These are phyloP conservation scores for Lobosporangium transversale DNA, from an alignment of 192 early-diverging fungal genomes.

Conservation along the genomic window DNA sequence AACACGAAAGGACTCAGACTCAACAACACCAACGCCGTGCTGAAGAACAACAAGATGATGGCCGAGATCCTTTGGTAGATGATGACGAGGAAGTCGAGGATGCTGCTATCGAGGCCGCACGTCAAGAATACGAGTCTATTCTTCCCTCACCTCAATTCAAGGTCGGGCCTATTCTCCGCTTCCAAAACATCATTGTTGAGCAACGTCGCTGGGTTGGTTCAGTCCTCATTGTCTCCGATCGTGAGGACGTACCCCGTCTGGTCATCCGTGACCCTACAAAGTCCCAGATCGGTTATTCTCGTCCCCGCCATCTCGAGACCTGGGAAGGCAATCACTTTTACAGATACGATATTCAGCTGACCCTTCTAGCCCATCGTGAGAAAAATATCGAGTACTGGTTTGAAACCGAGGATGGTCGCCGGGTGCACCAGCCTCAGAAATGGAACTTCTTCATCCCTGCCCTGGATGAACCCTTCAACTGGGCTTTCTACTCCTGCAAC, in stretches of 20 bases:
- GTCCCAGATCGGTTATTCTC: conserved; percentile 25
- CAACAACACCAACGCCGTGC: conserved; percentile 1
- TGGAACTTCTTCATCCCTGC: conserved; percentile 59
- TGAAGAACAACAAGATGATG: conserved; percentile 3
- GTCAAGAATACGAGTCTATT: conserved; percentile 47
- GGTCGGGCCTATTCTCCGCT: conserved; percentile 63
- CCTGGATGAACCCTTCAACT: conserved; percentile 65
- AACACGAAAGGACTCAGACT: conserved; percentile 14
- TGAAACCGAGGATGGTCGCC: conserved; percentile 46
- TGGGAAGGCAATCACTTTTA: conserved; percentile 53
- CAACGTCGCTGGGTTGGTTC: conserved; percentile 64
- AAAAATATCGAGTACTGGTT: conserved; percentile 54
- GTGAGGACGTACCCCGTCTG: conserved; percentile 21
- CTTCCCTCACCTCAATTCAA: conserved; percentile 49
- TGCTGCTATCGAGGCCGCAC: conserved; percentile 39
- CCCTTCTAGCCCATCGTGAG: conserved; percentile 40
- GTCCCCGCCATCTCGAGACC: conserved; percentile 19
- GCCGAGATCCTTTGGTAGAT: conserved; percentile 29
- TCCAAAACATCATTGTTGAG: conserved; percentile 62
- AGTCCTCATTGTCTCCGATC: conserved; percentile 58
- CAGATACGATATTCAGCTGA: conserved; percentile 47
- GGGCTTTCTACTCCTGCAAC: conserved; percentile 80
- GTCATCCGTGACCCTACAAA: conserved; percentile 49
- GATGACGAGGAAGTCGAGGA: conserved; percentile 48
- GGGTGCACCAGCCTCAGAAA: conserved; percentile 33